Conservation (phyloP, 177 flowering plant species). For the Tripterygium wilfordii region DNA sequence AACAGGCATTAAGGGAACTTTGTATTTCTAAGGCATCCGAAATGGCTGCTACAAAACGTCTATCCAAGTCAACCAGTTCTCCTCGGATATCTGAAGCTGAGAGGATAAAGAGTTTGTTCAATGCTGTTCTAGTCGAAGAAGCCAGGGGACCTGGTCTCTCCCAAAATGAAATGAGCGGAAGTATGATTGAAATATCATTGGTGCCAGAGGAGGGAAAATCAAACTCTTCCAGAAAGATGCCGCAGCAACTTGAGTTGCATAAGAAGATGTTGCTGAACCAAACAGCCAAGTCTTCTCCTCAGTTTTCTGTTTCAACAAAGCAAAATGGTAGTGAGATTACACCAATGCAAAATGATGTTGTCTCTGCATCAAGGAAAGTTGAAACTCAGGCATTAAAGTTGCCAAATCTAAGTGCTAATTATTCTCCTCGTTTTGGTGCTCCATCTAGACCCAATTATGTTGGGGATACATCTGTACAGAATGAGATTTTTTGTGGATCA, state of each 20-base stretch:
- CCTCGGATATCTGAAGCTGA: constrained; percentile 44
- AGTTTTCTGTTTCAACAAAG: constrained; percentile 5
- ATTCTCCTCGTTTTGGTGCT: not conserved
- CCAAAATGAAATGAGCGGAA: constrained; percentile 16
- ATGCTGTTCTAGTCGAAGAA: constrained; percentile 33
- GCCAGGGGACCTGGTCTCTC: constrained; percentile 23
- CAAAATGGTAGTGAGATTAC: not conserved
- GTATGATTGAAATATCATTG: constrained; percentile 23
- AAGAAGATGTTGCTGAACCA: constrained; percentile 16
- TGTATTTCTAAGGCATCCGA: constrained; percentile 71
- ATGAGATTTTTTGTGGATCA: constrained; percentile 13
- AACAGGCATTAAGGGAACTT: constrained; percentile 62
- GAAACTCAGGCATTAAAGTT: not conserved
- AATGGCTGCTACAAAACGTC: constrained; percentile 60
- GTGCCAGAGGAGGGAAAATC: constrained; percentile 31
- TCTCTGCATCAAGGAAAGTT: not conserved
- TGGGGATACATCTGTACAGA: not conserved
- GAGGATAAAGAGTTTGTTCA: constrained; percentile 36
- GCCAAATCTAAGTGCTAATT: not conserved
- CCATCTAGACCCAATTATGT: not conserved
- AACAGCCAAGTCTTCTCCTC: constrained; percentile 31
- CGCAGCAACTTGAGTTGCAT: constrained; percentile 8
- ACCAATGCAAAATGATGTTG: not conserved
- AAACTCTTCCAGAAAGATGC: constrained; percentile 9
- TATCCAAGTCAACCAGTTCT: constrained; percentile 33